phyloP scores from a whole-genome alignment of 2,329 filamentous ascomycete genomes.

The Aspergillus sp. region DNA sequence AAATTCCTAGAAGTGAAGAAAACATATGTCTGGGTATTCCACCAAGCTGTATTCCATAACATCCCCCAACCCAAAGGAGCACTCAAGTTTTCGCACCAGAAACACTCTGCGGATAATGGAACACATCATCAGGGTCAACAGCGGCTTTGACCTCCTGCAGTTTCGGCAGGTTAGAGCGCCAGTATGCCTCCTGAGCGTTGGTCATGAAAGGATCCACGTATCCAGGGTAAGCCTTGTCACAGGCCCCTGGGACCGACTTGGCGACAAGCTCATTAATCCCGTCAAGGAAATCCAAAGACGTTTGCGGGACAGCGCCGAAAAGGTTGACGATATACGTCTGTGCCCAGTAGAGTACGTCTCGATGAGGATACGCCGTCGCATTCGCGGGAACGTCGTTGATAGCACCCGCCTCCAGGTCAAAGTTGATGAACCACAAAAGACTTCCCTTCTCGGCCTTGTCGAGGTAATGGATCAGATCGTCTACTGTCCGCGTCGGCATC shows the following conservation, averaged over 20 bases:
- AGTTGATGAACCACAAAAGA: slow-evolving; percentile 52
- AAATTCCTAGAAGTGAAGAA: no score
- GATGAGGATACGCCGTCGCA: slow-evolving; percentile 54
- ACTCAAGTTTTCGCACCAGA: not conserved
- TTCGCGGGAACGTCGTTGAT: slow-evolving; percentile 47
- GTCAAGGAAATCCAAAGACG: slow-evolving; percentile 43
- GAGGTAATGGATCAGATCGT: slow-evolving; percentile 46
- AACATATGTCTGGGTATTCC: no score
- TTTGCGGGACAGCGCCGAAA: slow-evolving; percentile 32
- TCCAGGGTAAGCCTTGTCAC: slow-evolving; percentile 50
- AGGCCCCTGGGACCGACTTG: slow-evolving; percentile 24
- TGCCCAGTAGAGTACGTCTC: slow-evolving; percentile 55
- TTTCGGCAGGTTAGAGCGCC: slow-evolving; percentile 42
- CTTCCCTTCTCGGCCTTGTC: slow-evolving; percentile 43
- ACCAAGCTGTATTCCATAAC: no score
- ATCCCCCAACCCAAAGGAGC: no score
- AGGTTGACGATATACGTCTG: slow-evolving; percentile 52
- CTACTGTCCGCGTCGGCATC: slow-evolving; percentile 38
- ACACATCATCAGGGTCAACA: slow-evolving; percentile 47
- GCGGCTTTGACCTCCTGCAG: slow-evolving; percentile 43
- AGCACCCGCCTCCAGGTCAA: slow-evolving; percentile 53
- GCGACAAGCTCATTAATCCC: slow-evolving; percentile 38
- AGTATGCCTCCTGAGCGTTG: slow-evolving; percentile 44
- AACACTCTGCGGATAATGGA: slow-evolving; percentile 50
- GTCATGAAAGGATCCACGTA: slow-evolving; percentile 49